Conservation (phyloP, 345 rosid species). For the Populus davidiana region DNA sequence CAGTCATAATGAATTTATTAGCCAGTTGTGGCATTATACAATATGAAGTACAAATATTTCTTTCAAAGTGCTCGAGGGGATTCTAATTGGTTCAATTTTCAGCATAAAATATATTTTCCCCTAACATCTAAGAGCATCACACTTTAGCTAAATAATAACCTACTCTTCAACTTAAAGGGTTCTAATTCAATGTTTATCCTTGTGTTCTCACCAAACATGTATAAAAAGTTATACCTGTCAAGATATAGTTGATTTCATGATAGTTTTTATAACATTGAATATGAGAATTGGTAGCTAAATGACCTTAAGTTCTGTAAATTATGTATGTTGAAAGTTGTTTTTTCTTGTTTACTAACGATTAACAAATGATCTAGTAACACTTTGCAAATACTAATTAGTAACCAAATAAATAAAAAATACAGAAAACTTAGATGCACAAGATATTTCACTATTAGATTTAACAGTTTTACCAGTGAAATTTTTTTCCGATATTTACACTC, state of each 20-base stretch:
- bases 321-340: neutral
- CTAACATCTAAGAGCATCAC: neutral
- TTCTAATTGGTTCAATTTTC: neutral
- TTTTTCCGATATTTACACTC: too few species aligned
- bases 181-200: neutral
- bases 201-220: too few species aligned
- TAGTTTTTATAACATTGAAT: too few species aligned
- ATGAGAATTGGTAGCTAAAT: neutral
- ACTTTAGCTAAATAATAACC: neutral
- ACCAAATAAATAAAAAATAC: too few species aligned
- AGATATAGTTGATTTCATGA: neutral
- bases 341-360: too few species aligned
- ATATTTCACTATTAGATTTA: too few species aligned
- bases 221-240: too few species aligned
- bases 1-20: neutral
- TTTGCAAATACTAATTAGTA: too few species aligned
- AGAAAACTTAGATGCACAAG: too few species aligned
- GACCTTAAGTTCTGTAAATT: too few species aligned
- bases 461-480: accelerated
- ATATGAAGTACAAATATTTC: neutral
- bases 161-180: neutral
- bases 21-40: neutral
- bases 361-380: too few species aligned
- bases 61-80: neutral
- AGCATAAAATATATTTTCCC: neutral